A percentile compares a stretch with the other conserved stretches of the same genome.
Conservation (phyloP, 2,329 filamentous ascomycete genomes). For the Colletotrichum theobromicola region DNA sequence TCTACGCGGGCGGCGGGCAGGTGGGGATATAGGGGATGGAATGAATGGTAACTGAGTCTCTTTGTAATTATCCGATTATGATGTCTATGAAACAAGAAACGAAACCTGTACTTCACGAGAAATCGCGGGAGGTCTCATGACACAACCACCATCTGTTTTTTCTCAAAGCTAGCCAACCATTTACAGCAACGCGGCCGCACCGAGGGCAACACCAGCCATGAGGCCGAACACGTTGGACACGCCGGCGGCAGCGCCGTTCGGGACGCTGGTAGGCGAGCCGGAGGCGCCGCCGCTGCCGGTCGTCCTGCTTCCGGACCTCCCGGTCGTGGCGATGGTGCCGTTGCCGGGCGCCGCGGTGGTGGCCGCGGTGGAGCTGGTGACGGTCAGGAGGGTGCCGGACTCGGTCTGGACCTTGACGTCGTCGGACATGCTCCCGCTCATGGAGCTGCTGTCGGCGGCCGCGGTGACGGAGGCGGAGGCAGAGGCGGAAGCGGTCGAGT, state of each 20-base stretch:
- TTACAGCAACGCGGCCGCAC: background rate
- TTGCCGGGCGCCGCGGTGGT: background rate
- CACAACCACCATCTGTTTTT: background rate
- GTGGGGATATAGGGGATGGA: too few species aligned
- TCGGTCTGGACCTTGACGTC: background rate
- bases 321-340: background rate
- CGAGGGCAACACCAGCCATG: background rate
- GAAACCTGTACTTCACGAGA: background rate
- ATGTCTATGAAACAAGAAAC: background rate
- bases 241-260: background rate
- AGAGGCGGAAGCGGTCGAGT: background rate
- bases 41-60: background rate
- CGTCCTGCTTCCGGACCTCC: background rate
- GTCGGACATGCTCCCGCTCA: background rate
- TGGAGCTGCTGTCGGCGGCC: background rate
- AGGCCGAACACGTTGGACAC: background rate
- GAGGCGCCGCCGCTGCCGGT: background rate
- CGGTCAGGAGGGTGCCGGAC: background rate
- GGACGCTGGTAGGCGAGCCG: background rate
- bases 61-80: background rate
- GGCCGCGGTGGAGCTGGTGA: background rate
- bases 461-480: background rate
- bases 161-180: accelerated
- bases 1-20: conserved; percentile 17
- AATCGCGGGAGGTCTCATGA: background rate